Evolutionary conservation across 192 early-diverging fungal species (phyloP), one percentile per base, ranked within the genome.

Genomic region (Cladochytrium replicatum): DNA sequence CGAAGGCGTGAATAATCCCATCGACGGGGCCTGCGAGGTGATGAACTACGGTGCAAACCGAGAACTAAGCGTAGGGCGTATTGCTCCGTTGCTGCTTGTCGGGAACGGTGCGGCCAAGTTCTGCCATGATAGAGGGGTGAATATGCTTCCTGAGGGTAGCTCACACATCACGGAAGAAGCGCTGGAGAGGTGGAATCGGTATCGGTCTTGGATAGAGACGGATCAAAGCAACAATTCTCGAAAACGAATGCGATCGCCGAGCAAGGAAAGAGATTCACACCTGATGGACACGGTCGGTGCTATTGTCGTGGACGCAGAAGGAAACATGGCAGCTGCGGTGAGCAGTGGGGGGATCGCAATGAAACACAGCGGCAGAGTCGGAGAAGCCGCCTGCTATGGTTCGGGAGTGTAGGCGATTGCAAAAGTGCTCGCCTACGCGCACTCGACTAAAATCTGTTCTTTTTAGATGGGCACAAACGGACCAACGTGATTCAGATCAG

Each of bases 281-380:
- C 47, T 38, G 21, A 28, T 61, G 32, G 91, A 94, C 47, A 95
- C 91, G n/a, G 88, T 95, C 2, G 91, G 91, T 0, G 87, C 86
- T 0, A 77, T 95, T 41, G 84, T 80, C 41, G 60, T 89, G 2
- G 86, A 89, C 48, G 11, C 11, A 3, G 21, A 42, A 6, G 88
- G 87, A 4, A 65, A 71, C 39, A 58, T 89, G 11, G 72, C 80
- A 0, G 63, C 86, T 1, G 87, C 82, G 1, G 89, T 93, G 0
- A 87, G 83, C 55, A 87, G 82, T 41, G 91, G 91, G 19, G 91
- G 91, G 0, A 89, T 93, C 43, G 76, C 83, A 1, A 68, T 93
- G 19, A 95, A 93, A 64, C 68, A 17, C 13, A 81, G 87, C 0
- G 90, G 90, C 1, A 67, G 91, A 3, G 66, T 95, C 11, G 88